Evolutionary conservation across 768 basidiomycete genomes (phyloP), one percentile per base, ranked within the genome.

Genomic region (Macrolepiota dolichaula): DNA sequence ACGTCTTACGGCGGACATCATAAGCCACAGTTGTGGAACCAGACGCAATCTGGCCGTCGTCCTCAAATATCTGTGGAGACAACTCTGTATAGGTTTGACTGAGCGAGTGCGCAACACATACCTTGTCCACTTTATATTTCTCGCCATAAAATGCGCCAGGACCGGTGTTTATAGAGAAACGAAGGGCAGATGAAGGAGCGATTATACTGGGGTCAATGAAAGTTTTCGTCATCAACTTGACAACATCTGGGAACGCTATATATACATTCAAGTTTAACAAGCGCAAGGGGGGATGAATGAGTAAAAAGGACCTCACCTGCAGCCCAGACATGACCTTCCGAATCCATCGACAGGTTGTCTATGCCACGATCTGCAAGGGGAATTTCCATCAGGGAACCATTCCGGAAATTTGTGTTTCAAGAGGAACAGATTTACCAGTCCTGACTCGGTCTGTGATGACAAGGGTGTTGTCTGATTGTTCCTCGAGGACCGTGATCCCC

Each of bases 261-360:
- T 29, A 49, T 37, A 4, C 11, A n/a, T 22, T 35, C 17, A 36
- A 46, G 51, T 52, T 42, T 37, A n/a, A 25, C 12, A 7, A 25
- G 27, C 29, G 12, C 17, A 15, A 12, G 17, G 29, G 3, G 12
- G 40, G 27, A 11, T 42, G 25, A 46, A 57, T 15, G 11, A 47
- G n/a, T n/a, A 37, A 42, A 27, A 35, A 35, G 29, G 5, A 24
- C 62, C 73, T 60, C 62, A 85, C 87, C 81, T 61, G 88, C 85
- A 24, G 77, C 81, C 85, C 86, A 90, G 22, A 91, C 67, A 10
- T 77, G 78, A 6, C 87, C 89, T 38, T 85, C 74, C 24, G 76
- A 70, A 63, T 88, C 88, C 5, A 90, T 68, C 40, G 81, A 74
- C 1, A 87, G 67, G 66, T 91, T 91, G 67, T 92, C 91, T 64